These are phyloP conservation scores for Rhipidocladum racemiflorum DNA, from an alignment of 176 grass and related monocot genomes.

Conservation along the genomic window DNA sequence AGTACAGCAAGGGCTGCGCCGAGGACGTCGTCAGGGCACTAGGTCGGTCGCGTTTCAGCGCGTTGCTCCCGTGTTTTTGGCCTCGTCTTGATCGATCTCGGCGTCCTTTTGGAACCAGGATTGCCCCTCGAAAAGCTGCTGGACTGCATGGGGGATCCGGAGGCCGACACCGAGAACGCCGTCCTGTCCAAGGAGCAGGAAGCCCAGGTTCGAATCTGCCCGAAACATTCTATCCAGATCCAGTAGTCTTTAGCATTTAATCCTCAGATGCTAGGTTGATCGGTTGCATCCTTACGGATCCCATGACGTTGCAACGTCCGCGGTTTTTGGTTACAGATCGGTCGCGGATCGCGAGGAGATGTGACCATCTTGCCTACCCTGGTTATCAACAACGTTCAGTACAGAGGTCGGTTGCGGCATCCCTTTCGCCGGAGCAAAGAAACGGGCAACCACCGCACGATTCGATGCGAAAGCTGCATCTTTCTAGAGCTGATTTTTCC, in stretches of 20 bases:
- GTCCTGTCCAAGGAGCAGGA: constrained; percentile 80
- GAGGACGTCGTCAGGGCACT: constrained; percentile 67
- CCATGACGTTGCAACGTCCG: neutral
- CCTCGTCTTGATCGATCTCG: neutral
- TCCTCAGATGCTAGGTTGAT: neutral
- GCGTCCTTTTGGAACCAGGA: neutral
- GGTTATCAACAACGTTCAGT: constrained; percentile 95
- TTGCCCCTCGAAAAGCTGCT: constrained; percentile 52
- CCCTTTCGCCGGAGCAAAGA: neutral
- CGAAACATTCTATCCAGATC: neutral
- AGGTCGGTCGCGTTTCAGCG: constrained; percentile 13
- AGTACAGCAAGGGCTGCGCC: constrained; percentile 78
- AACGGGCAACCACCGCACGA: neutral
- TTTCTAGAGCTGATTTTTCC: neutral
- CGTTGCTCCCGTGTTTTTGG: neutral
- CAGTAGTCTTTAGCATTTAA: neutral
- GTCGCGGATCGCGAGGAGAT: constrained; percentile 69
- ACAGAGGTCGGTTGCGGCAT: constrained; percentile 62
- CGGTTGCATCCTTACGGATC: neutral
- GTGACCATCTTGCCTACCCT: constrained; percentile 89
- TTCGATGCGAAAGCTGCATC: neutral
- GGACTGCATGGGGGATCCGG: constrained; percentile 91
- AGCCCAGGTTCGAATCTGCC: constrained; percentile 47
- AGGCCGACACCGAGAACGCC: constrained; percentile 78
- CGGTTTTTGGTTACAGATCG: constrained; percentile 43